These are phyloP conservation scores for Rugonectria rugulosa DNA, from an alignment of 2,329 filamentous ascomycete species.

Conservation along the genomic window DNA sequence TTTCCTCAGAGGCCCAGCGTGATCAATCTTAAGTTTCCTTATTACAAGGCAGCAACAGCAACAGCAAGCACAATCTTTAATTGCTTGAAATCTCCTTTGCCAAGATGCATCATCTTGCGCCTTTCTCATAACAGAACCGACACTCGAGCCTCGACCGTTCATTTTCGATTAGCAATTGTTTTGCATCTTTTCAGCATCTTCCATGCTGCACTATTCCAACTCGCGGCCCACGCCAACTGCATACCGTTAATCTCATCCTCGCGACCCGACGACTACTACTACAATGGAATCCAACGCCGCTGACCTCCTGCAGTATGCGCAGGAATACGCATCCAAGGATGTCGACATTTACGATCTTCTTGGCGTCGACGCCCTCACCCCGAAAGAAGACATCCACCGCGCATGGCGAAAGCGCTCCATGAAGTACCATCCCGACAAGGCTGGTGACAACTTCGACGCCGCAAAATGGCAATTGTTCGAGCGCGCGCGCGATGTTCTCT, in stretches of 20 bases:
- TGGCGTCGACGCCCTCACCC: slow-evolving; percentile 68
- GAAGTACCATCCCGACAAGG: slow-evolving; percentile 95
- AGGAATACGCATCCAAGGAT: slow-evolving; percentile 66
- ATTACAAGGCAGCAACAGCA: too few species aligned
- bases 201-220: background rate
- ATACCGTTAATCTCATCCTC: background rate
- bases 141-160: background rate
- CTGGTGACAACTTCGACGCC: slow-evolving; percentile 75
- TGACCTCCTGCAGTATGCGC: slow-evolving; percentile 61
- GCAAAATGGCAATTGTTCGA: slow-evolving; percentile 86
- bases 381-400: slow-evolving; percentile 77
- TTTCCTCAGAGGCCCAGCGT: too few species aligned
- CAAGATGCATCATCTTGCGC: background rate
- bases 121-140: background rate
- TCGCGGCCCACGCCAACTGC: background rate
- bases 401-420: slow-evolving; percentile 86
- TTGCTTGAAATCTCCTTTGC: too few species aligned
- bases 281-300: slow-evolving; percentile 50
- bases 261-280: slow-evolving; percentile 3
- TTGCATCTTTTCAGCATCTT: background rate
- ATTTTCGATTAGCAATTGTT: background rate
- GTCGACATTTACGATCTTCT: slow-evolving; percentile 83
- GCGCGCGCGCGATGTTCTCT: slow-evolving; percentile 85
- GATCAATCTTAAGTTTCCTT: too few species aligned
- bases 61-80: too few species aligned